Conservation (phyloP, 306 rosid genomes). For the Hippophae gyantsensis region DNA sequence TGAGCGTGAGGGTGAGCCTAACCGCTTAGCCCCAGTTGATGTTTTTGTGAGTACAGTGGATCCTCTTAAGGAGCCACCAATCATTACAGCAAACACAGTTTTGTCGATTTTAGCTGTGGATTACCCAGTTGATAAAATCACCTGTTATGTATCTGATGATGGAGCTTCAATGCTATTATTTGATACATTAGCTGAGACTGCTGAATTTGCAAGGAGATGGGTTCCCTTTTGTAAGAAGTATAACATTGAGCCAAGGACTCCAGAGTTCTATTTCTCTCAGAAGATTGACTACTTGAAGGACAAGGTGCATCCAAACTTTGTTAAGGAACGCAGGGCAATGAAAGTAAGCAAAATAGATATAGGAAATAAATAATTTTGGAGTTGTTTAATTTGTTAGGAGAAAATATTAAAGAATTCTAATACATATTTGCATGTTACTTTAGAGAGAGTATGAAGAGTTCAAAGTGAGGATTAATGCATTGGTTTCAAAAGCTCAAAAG, state of each 20-base stretch:
- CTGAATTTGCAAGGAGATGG: conserved; percentile 85
- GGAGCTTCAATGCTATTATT: conserved; percentile 84
- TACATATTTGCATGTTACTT: neutral
- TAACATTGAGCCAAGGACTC: conserved; percentile 72
- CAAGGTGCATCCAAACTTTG: conserved; percentile 71
- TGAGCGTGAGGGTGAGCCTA: conserved; percentile 62
- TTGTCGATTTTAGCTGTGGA: conserved; percentile 74
- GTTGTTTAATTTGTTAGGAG: neutral
- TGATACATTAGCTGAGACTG: conserved; percentile 66
- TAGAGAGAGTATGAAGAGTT: conserved; percentile 99
- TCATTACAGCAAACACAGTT: conserved; percentile 75
- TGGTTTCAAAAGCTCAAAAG: conserved; percentile 77
- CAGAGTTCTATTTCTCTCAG: conserved; percentile 78
- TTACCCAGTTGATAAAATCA: conserved; percentile 77
- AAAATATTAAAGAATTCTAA: neutral
- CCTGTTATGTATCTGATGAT: conserved; percentile 88
- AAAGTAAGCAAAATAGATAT: conserved; percentile 36
- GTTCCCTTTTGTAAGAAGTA: conserved; percentile 84
- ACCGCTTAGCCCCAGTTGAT: conserved; percentile 47
- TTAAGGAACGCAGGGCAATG: conserved; percentile 90
- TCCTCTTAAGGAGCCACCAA: conserved; percentile 88
- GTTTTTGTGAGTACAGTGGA: conserved; percentile 78
- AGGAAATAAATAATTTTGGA: neutral
- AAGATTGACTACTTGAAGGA: conserved; percentile 92
- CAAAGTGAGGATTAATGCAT: conserved; percentile 71